A percentile compares a stretch with the other conserved stretches of the same genome.
phyloP scores from a whole-genome alignment of 257 asterid species.

The Echium plantagineum region DNA sequence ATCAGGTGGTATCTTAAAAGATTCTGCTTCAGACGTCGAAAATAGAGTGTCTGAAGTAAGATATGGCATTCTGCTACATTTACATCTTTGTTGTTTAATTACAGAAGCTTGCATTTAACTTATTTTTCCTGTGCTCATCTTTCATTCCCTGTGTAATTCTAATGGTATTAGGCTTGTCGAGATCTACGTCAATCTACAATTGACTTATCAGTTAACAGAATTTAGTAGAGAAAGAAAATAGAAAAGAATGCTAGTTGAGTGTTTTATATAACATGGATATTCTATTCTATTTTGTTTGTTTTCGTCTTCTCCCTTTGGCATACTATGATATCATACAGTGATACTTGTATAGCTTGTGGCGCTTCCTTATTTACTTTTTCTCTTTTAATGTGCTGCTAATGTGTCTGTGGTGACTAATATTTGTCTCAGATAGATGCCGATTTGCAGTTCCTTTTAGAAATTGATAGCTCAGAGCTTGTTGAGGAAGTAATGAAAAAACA shows the following conservation, averaged over 20 bases:
- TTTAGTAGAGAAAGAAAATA: slow-evolving; percentile 4
- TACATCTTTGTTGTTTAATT: neutral
- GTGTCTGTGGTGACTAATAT: neutral
- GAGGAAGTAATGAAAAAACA: slow-evolving; percentile 38
- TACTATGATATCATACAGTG: too few relatives aligned
- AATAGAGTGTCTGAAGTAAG: slow-evolving; percentile 11
- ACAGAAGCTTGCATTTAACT: slow-evolving; percentile 1
- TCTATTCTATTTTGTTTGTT: too few relatives aligned
- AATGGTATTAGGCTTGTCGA: slow-evolving; percentile 4
- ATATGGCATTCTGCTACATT: neutral
- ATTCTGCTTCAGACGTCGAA: slow-evolving; percentile 9
- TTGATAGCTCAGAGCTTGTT: slow-evolving; percentile 34
- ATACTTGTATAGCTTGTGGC: neutral
- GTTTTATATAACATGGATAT: slow-evolving; percentile 1
- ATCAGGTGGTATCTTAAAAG: slow-evolving; percentile 7
- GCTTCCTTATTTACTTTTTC: neutral
- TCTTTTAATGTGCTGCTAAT: neutral
- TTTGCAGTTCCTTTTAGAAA: slow-evolving; percentile 39
- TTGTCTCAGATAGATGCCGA: slow-evolving; percentile 42
- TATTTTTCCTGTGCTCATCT: slow-evolving; percentile 5
- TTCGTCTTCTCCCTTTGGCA: too few relatives aligned
- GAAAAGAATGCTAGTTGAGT: slow-evolving; percentile 10
- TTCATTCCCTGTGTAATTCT: slow-evolving; percentile 15
- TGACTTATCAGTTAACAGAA: slow-evolving; percentile 7
- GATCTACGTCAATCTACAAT: slow-evolving; percentile 7